These are phyloP conservation scores for Pogostemon cablin DNA, from an alignment of 257 asterid species.

Conservation along the genomic window DNA sequence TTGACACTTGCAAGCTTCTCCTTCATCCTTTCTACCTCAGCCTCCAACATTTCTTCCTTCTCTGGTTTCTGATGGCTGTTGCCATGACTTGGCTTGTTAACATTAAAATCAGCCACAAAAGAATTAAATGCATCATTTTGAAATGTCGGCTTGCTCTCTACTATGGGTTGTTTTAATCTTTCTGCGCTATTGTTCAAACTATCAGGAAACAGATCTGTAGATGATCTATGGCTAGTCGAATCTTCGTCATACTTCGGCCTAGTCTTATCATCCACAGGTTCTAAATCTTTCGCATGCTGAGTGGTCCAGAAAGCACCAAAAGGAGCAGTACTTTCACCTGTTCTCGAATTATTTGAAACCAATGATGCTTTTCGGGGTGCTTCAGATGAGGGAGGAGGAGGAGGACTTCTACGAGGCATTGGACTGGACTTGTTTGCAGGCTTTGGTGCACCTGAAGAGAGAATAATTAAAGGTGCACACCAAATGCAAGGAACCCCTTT, in stretches of 20 bases:
- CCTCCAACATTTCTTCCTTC: constrained; percentile 59
- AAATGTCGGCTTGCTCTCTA: constrained; percentile 47
- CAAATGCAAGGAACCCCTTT: constrained; percentile 5
- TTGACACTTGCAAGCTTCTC: constrained; percentile 66
- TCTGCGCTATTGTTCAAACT: constrained; percentile 42
- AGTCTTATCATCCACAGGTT: constrained; percentile 50
- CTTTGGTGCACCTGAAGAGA: constrained; percentile 65
- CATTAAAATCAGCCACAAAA: constrained; percentile 71
- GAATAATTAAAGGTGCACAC: constrained; percentile 21
- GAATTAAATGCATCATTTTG: constrained; percentile 65
- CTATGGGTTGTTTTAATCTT: constrained; percentile 46
- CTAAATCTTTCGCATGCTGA: constrained; percentile 73
- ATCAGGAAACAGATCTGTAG: constrained; percentile 59
- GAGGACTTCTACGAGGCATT: constrained; percentile 90
- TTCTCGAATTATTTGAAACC: constrained; percentile 48
- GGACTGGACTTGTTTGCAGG: constrained; percentile 69
- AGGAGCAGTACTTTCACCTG: constrained; percentile 52
- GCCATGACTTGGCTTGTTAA: constrained; percentile 51
- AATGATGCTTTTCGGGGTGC: constrained; percentile 54
- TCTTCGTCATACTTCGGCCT: constrained; percentile 72
- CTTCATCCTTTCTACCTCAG: constrained; percentile 81
- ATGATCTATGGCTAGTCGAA: constrained; percentile 37
- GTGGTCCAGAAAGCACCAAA: constrained; percentile 94
- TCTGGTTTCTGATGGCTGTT: constrained; percentile 48
- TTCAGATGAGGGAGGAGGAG: constrained; percentile 77